Conservation (phyloP, 352 stramenopile genomes). For the Phytophthora pinifolia region DNA sequence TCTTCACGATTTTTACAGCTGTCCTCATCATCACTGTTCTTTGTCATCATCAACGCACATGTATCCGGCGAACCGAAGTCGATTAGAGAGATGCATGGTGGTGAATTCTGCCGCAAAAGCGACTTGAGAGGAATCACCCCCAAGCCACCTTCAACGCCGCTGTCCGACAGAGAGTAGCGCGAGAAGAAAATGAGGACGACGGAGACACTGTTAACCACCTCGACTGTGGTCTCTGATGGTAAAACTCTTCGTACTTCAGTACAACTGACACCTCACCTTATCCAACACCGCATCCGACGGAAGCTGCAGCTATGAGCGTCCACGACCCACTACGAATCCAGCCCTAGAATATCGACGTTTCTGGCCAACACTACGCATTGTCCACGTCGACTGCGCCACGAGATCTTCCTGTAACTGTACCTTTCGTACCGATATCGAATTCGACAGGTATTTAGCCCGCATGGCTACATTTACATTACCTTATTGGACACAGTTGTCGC, state of each 20-base stretch:
- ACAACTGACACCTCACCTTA: constrained; percentile 13
- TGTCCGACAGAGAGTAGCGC: constrained; percentile 11
- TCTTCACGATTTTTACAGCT: no score
- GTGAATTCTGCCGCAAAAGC: no score
- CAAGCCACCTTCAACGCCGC: constrained; percentile 14
- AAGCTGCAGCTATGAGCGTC: constrained; percentile 18
- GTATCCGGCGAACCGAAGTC: no score
- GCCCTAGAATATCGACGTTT: neutral
- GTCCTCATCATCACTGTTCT: no score
- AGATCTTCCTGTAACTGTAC: no score
- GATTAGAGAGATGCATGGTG: no score
- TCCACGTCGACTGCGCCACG: constrained; percentile 9
- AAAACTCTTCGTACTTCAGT: constrained; percentile 16
- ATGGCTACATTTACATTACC: no score
- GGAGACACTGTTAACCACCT: neutral
- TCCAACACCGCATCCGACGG: constrained; percentile 22
- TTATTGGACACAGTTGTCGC: no score
- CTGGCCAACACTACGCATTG: constrained; percentile 3
- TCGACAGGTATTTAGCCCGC: no score
- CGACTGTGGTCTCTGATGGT: neutral
- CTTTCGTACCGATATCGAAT: no score
- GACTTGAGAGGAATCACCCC: no score
- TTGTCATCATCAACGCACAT: no score
- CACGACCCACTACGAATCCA: neutral
- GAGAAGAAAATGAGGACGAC: neutral